A percentile compares a stretch with the other conserved stretches of the same genome.
phyloP scores from a whole-genome alignment of 1,139 yeast genomes.

The Kluyveromyces marxianus region DNA sequence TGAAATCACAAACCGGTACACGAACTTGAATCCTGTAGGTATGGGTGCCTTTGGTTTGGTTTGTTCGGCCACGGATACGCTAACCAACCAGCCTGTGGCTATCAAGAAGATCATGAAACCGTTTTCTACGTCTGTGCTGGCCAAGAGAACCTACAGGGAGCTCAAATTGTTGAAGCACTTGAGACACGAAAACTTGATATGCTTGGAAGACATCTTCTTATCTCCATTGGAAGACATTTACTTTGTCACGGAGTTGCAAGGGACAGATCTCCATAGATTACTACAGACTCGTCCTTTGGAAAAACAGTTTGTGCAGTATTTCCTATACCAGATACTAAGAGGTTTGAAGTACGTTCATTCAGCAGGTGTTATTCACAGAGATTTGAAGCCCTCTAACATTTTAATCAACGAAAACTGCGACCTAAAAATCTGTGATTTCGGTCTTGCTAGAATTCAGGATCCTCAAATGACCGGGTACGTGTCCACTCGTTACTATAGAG shows the following conservation, averaged over 20 bases:
- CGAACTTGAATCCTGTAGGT: conserved; percentile 93
- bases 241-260: conserved; percentile 93
- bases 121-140: conserved; percentile 86
- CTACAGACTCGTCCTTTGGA: conserved; percentile 90
- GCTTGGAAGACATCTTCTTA: conserved; percentile 87
- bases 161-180: conserved; percentile 86
- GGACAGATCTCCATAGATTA: conserved; percentile 89
- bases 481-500: conserved; percentile 91
- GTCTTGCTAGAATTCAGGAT: conserved; percentile 93
- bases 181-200: conserved; percentile 89
- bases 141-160: conserved; percentile 94
- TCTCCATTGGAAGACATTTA: conserved; percentile 95
- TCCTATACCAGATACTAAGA: conserved; percentile 84
- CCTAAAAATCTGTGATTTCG: conserved; percentile 93
- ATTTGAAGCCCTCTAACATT: conserved; percentile 87
- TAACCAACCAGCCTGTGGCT: conserved; percentile 90
- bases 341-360: conserved; percentile 94
- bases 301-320: conserved; percentile 93
- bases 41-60: conserved; percentile 99
- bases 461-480: conserved; percentile 99
- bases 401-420: conserved; percentile 94
- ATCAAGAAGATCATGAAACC: conserved; percentile 98
- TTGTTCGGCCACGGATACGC: conserved; percentile 89
- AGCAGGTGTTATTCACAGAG: conserved; percentile 95
- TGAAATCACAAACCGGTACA: conserved; percentile 86